phyloP scores from a whole-genome alignment of 106 monocot species.

The Platanthera guangdongensis region DNA sequence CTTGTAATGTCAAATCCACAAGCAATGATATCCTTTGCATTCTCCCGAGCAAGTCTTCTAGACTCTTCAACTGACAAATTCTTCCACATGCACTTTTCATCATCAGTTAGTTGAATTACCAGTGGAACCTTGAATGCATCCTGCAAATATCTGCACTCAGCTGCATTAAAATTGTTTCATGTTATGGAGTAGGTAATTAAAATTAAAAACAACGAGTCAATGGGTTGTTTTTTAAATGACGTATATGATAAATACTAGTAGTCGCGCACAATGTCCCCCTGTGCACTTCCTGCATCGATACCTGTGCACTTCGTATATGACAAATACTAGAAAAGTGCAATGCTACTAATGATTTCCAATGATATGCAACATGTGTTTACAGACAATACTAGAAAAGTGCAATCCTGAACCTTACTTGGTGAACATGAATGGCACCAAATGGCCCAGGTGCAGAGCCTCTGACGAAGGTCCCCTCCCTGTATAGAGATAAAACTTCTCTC shows the following conservation, averaged over 20 bases:
- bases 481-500: conserved; percentile 89
- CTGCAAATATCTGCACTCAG: conserved; percentile 78
- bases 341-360: no score
- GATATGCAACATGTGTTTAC: no score
- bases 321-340: no score
- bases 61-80: conserved; percentile 79
- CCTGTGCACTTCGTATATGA: no score
- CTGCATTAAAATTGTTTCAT: not conserved
- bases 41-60: conserved; percentile 89
- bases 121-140: conserved; percentile 98
- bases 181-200: not conserved
- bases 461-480: conserved; percentile 94
- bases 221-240: no score
- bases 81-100: conserved; percentile 99
- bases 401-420: conserved; percentile 49
- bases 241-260: no score
- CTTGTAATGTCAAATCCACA: conserved; percentile 93
- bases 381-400: no score
- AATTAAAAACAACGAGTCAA: no score
- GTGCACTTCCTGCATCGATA: no score
- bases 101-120: conserved; percentile 95
- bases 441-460: conserved; percentile 89
- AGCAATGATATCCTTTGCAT: conserved; percentile 97
- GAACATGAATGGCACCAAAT: conserved; percentile 98
- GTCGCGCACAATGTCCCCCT: no score